Evolutionary conservation across 305 asterid species (phyloP).

Genomic region (Fraxinus albicans): DNA sequence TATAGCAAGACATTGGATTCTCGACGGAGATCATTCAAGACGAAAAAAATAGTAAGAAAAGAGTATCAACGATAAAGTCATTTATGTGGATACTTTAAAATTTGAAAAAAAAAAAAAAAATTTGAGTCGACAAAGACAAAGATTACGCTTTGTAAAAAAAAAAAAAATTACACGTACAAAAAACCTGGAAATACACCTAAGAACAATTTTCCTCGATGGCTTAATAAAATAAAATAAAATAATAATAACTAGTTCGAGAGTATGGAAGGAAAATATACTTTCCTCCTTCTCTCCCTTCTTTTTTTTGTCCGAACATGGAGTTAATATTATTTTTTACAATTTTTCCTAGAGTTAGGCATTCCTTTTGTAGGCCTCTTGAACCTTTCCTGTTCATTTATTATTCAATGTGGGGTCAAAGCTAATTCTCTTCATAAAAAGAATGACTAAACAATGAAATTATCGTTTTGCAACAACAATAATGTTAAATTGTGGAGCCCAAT

Average conservation of each 20-base stretch:
- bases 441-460: neutral
- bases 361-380: neutral
- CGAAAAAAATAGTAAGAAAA: too few species aligned
- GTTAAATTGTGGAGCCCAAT: neutral
- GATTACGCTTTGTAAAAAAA: too few species aligned
- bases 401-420: neutral
- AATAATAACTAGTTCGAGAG: neutral
- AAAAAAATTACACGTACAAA: neutral
- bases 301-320: neutral
- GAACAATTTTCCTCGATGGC: neutral
- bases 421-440: neutral
- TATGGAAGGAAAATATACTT: too few species aligned
- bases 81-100: neutral
- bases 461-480: neutral
- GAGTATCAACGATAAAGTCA: too few species aligned
- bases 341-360: neutral
- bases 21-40: too few species aligned
- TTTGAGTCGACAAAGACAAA: too few species aligned
- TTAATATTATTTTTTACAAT: too few species aligned
- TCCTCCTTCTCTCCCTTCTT: too few species aligned
- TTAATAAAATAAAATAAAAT: too few species aligned
- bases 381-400: neutral
- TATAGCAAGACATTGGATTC: too few species aligned
- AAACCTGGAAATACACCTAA: neutral
- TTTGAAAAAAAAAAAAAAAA: too few species aligned